Evolutionary conservation across 2,329 filamentous ascomycete species (phyloP).

Genomic region (Pseudogymnoascus pannorum): DNA sequence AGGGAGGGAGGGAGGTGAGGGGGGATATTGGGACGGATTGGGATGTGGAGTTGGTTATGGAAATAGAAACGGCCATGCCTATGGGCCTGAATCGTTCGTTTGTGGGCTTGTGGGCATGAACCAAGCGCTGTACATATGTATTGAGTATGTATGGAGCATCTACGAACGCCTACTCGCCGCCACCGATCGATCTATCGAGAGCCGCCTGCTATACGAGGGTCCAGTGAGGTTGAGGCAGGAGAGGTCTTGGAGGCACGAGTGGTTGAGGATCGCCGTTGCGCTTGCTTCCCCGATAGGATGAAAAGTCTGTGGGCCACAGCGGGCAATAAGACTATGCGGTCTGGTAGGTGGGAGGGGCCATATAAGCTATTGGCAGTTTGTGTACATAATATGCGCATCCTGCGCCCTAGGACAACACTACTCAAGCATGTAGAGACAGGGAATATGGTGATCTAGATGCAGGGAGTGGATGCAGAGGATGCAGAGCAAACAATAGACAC

Average conservation of each 20-base stretch:
- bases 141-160: not conserved
- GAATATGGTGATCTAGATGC: not conserved
- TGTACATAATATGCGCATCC: not conserved
- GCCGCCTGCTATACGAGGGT: not conserved
- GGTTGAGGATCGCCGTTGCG: not conserved
- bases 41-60: not conserved
- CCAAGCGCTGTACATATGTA: conserved; percentile 1
- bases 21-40: not conserved
- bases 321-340: not conserved
- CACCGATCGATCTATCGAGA: conserved; percentile 6
- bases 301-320: not conserved
- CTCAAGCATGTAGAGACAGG: not conserved
- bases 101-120: not conserved
- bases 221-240: not conserved
- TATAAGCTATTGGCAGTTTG: not conserved
- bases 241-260: not conserved
- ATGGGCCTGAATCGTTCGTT: not conserved
- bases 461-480: not conserved
- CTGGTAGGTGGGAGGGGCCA: not conserved
- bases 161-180: not conserved
- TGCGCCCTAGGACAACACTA: not conserved
- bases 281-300: not conserved
- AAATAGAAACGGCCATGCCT: not conserved
- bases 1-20: not conserved
- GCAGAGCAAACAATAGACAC: not conserved